Base-by-base conservation (phyloP, 495 filamentous ascomycete species). In the Penicillium steckii region DNA sequence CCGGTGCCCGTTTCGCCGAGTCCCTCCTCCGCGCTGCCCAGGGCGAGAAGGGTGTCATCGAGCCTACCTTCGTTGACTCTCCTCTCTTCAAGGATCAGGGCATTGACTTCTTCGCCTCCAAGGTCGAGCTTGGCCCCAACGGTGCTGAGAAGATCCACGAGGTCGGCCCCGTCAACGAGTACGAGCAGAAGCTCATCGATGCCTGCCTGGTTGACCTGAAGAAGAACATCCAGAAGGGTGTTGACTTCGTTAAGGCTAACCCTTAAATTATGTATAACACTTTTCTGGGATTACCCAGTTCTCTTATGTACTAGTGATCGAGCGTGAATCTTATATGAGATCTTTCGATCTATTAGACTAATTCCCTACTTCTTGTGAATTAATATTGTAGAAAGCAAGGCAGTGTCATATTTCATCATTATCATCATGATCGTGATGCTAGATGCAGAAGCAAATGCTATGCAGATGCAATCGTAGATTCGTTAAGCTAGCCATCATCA, bases 71-170 rank as follows among this genome's bases (percentile, higher is more conserved):
- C 68, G 92, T 98, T 64, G 91, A 98, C 72, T 89, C 85, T 74
- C 92, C 94, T 46, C 85, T 98, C 50, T 97, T 88, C 88, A 96
- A 96, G 87, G 90, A 95, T 75, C 84, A 93, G 78, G 94, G 91
- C 62, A 80, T 91, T 66, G 86, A 96, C 51, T 98, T 92, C 87
- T 98, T 98, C 80, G 86, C 91, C 66, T 90, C 87, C 70, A 84
- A 80, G 68, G 89, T 98, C 61, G 90, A 95, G 83, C 87, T 98
- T 61, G 94, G 94, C 75, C 91, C 91, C 60, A 89, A 92, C 75
- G 94, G 94, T 78, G 91, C 90, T 56, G 88, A 96, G 84, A 87
- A 91, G 83, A 92, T 97, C 71, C 77, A 85, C 69, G 80, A 85
- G 53, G 80, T 98, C 62, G 93, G 92, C 71, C 76, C 87, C 70